Conservation (phyloP, 805 yeast genomes). For the Teunomyces gatunensis region DNA sequence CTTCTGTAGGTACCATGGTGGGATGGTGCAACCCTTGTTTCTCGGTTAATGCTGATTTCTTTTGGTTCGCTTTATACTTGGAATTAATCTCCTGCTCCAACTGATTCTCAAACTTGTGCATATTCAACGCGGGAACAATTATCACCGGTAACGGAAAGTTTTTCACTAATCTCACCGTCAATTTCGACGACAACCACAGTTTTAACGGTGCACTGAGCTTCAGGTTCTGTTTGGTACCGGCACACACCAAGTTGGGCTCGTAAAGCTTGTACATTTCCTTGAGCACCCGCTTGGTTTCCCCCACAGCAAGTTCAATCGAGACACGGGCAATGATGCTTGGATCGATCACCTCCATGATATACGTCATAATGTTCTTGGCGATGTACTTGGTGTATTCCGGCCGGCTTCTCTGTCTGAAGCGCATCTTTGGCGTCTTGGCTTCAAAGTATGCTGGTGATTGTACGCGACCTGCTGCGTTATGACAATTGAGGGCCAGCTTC, state of each 20-base stretch:
- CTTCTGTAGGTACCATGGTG: background rate
- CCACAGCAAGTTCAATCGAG: slow-evolving; percentile 60
- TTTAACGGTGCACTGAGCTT: slow-evolving; percentile 48
- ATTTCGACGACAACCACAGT: slow-evolving; percentile 60
- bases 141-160: slow-evolving; percentile 65
- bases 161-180: slow-evolving; percentile 63
- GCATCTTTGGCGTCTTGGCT: slow-evolving; percentile 24
- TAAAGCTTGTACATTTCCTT: slow-evolving; percentile 60
- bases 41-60: background rate
- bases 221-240: slow-evolving; percentile 51
- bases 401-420: slow-evolving; percentile 38
- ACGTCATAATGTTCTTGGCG: slow-evolving; percentile 51
- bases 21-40: no score
- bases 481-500: slow-evolving; percentile 3
- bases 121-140: slow-evolving; percentile 59
- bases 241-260: slow-evolving; percentile 56
- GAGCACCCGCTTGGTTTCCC: slow-evolving; percentile 53
- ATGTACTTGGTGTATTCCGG: slow-evolving; percentile 48
- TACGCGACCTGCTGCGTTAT: slow-evolving; percentile 4
- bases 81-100: slow-evolving; percentile 34
- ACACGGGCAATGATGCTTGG: slow-evolving; percentile 48
- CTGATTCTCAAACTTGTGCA: slow-evolving; percentile 49
- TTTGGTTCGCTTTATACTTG: background rate
- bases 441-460: slow-evolving; percentile 8
- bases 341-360: slow-evolving; percentile 45